Evolutionary conservation across 805 yeast species (phyloP), one percentile per base, ranked within the genome.

Genomic region (Candida peoriensis): DNA sequence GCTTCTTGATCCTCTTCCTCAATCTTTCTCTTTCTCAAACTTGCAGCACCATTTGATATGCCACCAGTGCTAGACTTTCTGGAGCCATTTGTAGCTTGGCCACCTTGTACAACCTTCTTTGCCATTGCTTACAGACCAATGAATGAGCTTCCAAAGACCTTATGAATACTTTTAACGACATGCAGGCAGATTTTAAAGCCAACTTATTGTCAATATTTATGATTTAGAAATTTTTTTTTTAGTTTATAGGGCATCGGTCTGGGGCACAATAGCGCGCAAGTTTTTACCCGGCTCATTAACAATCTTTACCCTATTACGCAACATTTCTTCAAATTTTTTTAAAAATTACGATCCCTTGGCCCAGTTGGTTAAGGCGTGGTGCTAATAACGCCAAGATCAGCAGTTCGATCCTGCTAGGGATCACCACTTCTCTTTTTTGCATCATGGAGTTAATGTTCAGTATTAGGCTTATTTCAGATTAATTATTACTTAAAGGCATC

Each of bases 341-440:
- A n/a, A n/a, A n/a, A n/a, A n/a, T n/a, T n/a, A n/a, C 18, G 28
- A n/a, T 68, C 74, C 70, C 73, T 68, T 68, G 74, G 74, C 74
- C 74, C 69, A 68, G 74, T 67, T 68, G 74, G 74, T 68, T 68
- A 68, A 67, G 74, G 74, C 73, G 72, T 68, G 68, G 73, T 68
- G 72, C 74, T 68, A 68, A 68, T 68, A 67, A 55, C 60, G 60
- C 60, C 58, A 55, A 56, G 85, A 77, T 78, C 85, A 76, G 82
- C 85, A 74, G 85, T 78, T 78, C 85, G 85, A 78, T 76, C 85
- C 85, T 74, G 85, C 82, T 76, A 77, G 82, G 82, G 82, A 78
- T 76, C 85, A 78, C n/a, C n/a, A n/a, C n/a, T n/a, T n/a, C n/a
- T n/a, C n/a, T n/a, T n/a, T n/a, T n/a, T n/a, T n/a, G n/a, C n/a